Evolutionary conservation across 2,329 filamentous ascomycete species (phyloP).

Genomic region (Exophiala oligosperma): DNA sequence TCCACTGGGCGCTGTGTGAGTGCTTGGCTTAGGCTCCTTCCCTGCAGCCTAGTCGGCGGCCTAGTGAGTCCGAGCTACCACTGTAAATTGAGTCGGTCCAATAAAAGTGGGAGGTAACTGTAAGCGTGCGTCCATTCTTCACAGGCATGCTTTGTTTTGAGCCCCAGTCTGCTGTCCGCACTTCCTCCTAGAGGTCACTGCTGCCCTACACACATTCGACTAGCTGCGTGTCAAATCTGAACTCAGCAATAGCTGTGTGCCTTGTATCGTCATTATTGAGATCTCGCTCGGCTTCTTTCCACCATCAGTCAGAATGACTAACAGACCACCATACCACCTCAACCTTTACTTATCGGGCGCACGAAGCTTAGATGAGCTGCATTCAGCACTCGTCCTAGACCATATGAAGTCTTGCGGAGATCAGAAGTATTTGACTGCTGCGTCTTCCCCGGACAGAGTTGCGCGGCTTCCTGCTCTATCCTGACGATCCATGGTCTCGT

Average conservation of each 20-base stretch:
- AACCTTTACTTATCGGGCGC: background rate
- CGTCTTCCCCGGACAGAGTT: background rate
- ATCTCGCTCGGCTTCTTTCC: background rate
- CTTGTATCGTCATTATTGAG: background rate
- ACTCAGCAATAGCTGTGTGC: slow-evolving; percentile 1
- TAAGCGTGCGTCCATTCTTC: background rate
- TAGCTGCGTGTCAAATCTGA: background rate
- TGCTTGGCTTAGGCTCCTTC: background rate
- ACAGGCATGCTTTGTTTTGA: background rate
- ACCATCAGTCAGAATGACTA: background rate
- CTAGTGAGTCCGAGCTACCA: background rate
- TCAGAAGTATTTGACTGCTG: too few relatives aligned
- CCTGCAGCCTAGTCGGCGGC: background rate
- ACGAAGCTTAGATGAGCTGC: background rate
- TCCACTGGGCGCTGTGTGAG: background rate
- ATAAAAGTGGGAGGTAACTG: background rate
- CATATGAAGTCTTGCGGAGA: too few relatives aligned
- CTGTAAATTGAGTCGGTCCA: background rate
- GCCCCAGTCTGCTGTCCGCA: background rate
- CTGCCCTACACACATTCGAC: background rate
- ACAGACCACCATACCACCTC: background rate
- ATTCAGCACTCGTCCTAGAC: too few relatives aligned
- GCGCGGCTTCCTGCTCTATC: background rate
- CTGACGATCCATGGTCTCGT: background rate
- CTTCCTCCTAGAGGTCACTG: background rate